Evolutionary conservation across 306 rosid species (phyloP).

Genomic region (Corylus heterophylla): DNA sequence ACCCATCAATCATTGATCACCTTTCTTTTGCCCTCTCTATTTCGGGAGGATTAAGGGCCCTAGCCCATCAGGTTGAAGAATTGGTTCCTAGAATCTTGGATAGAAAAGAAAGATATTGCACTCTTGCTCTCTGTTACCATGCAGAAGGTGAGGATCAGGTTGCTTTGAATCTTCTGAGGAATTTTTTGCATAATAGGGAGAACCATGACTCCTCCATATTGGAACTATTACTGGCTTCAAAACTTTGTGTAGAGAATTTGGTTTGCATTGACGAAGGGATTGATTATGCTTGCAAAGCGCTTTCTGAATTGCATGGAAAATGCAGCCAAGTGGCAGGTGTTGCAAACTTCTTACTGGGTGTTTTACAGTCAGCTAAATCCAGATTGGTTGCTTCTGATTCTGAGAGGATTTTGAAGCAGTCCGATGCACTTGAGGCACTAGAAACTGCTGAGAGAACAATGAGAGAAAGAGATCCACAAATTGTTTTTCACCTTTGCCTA

Average conservation of each 20-base stretch:
- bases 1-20: slow-evolving; percentile 76
- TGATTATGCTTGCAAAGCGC: slow-evolving; percentile 48
- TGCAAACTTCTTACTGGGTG: slow-evolving; percentile 72
- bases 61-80: slow-evolving; percentile 73
- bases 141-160: slow-evolving; percentile 61
- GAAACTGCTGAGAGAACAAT: slow-evolving; percentile 54
- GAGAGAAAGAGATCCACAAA: slow-evolving; percentile 63
- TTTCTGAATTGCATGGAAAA: slow-evolving; percentile 51
- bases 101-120: slow-evolving; percentile 53
- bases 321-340: slow-evolving; percentile 57
- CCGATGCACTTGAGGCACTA: slow-evolving; percentile 65
- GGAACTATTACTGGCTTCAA: slow-evolving; percentile 73
- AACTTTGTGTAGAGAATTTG: slow-evolving; percentile 68
- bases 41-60: slow-evolving; percentile 57
- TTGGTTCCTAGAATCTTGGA: slow-evolving; percentile 68
- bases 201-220: slow-evolving; percentile 44
- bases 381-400: slow-evolving; percentile 59
- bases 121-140: slow-evolving; percentile 71
- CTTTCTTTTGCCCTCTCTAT: slow-evolving; percentile 75
- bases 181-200: slow-evolving; percentile 58
- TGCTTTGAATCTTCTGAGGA: slow-evolving; percentile 79
- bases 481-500: slow-evolving; percentile 71
- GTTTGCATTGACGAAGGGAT: slow-evolving; percentile 68
- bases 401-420: slow-evolving; percentile 55
- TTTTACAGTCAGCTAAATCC: slow-evolving; percentile 64